Conservation (phyloP, 2,329 filamentous ascomycete genomes). For the Apiospora kogelbergensis region DNA sequence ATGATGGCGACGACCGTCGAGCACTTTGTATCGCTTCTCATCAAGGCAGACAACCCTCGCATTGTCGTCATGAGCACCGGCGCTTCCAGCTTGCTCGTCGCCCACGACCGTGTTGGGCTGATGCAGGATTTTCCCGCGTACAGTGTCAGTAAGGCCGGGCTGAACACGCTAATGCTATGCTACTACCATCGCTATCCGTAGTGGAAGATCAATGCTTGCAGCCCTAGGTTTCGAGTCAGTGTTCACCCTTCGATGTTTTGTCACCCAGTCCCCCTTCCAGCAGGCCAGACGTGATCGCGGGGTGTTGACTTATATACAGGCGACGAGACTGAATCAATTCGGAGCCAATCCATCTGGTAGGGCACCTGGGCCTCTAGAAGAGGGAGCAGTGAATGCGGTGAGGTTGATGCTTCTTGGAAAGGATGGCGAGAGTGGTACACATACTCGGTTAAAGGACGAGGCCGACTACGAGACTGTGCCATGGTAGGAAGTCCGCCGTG, state of each 20-base stretch:
- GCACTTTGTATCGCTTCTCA: background rate
- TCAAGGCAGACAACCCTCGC: background rate
- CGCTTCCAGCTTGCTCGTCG: background rate
- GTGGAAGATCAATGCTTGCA: constrained; percentile 9
- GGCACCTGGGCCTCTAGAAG: background rate
- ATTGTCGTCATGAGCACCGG: constrained; percentile 8
- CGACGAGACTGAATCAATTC: background rate
- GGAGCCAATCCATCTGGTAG: background rate
- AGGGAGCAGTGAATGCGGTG: constrained; percentile 8
- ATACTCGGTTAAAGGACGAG: constrained; percentile 4
- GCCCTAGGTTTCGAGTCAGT: background rate
- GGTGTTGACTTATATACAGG: background rate
- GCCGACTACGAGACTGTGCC: background rate
- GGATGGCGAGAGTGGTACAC: constrained; percentile 7
- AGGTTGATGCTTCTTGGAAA: background rate
- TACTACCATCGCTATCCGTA: constrained; percentile 3
- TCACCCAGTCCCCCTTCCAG: background rate
- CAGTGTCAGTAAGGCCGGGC: background rate
- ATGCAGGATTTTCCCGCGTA: background rate
- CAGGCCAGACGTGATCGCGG: background rate
- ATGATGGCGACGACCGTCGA: background rate
- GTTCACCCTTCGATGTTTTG: background rate
- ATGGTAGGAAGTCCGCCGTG: background rate
- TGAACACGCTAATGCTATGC: background rate
- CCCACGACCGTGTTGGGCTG: background rate